Evolutionary conservation across 2,329 filamentous ascomycete species (phyloP).

Genomic region (Penicillium sp.): DNA sequence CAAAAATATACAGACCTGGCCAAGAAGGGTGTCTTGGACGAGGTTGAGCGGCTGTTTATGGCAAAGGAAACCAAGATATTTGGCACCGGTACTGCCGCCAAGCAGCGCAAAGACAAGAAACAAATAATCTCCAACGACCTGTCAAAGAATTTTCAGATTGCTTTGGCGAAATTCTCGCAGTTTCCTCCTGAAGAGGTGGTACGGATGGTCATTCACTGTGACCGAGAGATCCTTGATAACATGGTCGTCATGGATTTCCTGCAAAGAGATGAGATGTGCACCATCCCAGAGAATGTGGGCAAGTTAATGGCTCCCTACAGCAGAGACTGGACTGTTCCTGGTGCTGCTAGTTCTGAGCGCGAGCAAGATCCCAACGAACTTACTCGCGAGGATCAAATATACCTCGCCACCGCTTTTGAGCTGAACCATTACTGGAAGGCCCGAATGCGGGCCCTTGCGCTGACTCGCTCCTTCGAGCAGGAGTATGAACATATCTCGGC

Average conservation of each 20-base stretch:
- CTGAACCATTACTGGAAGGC: constrained; percentile 98
- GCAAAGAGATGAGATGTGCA: constrained; percentile 87
- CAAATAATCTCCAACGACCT: constrained; percentile 91
- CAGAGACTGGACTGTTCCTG: constrained; percentile 91
- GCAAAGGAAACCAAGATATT: constrained; percentile 93
- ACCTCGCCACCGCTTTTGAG: constrained; percentile 87
- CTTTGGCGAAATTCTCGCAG: constrained; percentile 88
- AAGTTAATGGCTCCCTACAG: constrained; percentile 95
- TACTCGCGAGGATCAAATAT: constrained; percentile 93
- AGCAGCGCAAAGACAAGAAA: constrained; percentile 92
- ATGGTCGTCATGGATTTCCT: constrained; percentile 94
- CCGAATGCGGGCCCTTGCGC: constrained; percentile 82
- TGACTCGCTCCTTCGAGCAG: constrained; percentile 77
- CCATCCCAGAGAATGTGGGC: constrained; percentile 81
- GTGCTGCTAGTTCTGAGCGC: constrained; percentile 70
- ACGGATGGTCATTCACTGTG: constrained; percentile 93
- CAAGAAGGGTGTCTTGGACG: constrained; percentile 90
- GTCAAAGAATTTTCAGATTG: constrained; percentile 87
- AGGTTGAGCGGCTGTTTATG: constrained; percentile 96
- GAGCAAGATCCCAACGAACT: constrained; percentile 86
- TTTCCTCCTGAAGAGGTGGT: constrained; percentile 78
- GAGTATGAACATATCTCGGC: constrained; percentile 90
- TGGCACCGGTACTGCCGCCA: constrained; percentile 58
- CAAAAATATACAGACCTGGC: constrained; percentile 94
- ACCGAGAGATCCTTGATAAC: constrained; percentile 83